These are phyloP conservation scores for Danielia reshetovae DNA, from an alignment of 805 yeast genomes.

Conservation along the genomic window DNA sequence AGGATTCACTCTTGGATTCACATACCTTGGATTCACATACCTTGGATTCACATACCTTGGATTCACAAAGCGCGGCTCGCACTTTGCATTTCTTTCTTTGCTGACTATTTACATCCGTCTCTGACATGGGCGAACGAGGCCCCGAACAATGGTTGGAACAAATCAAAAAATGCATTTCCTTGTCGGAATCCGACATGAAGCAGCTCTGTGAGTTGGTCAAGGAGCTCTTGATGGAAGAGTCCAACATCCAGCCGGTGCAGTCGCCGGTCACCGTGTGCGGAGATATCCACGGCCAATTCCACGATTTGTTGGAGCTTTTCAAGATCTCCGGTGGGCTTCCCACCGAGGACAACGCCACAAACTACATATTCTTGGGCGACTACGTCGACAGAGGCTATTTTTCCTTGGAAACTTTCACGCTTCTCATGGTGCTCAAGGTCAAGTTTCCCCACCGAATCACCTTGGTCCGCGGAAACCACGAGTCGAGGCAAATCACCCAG, in stretches of 20 bases:
- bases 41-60: no score
- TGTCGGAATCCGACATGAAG: slow-evolving; percentile 92
- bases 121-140: slow-evolving; percentile 68
- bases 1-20: no score
- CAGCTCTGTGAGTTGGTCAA: slow-evolving; percentile 93
- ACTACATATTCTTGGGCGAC: slow-evolving; percentile 86
- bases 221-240: slow-evolving; percentile 92
- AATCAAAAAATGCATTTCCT: slow-evolving; percentile 81
- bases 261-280: slow-evolving; percentile 95
- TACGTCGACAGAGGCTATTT: slow-evolving; percentile 98
- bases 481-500: slow-evolving; percentile 95
- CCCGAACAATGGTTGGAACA: slow-evolving; percentile 97
- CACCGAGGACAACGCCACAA: slow-evolving; percentile 56
- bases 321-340: slow-evolving; percentile 93
- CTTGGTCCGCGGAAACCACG: slow-evolving; percentile 96
- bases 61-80: no score
- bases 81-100: no score
- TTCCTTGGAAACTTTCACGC: slow-evolving; percentile 87
- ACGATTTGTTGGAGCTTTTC: slow-evolving; percentile 86
- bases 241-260: slow-evolving; percentile 89
- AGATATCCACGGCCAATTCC: slow-evolving; percentile 98
- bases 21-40: no score
- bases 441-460: slow-evolving; percentile 83
- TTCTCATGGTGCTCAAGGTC: slow-evolving; percentile 89
- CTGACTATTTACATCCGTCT: no score